Evolutionary conservation across 2,329 filamentous ascomycete species (phyloP).

Genomic region (Exophiala viscosa): DNA sequence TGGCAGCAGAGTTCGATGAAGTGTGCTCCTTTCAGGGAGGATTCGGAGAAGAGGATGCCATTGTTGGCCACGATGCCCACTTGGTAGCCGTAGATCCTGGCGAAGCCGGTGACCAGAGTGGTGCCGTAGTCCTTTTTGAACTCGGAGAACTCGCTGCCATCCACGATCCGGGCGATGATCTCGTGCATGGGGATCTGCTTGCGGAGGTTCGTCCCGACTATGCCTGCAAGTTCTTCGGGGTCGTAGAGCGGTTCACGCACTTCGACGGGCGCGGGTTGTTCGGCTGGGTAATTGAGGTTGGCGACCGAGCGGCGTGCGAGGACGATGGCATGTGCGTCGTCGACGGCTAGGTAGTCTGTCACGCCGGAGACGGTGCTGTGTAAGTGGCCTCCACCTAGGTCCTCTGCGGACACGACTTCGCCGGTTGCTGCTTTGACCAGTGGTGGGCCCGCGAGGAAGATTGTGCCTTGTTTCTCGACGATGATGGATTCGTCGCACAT

Average conservation of each 20-base stretch:
- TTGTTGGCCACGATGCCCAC: constrained; percentile 96
- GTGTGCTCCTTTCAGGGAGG: constrained; percentile 88
- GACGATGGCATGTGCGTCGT: constrained; percentile 86
- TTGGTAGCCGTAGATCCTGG: constrained; percentile 79
- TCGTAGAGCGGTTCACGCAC: constrained; percentile 77
- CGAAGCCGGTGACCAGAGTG: constrained; percentile 89
- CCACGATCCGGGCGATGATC: constrained; percentile 87
- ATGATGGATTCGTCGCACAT: constrained; percentile 99
- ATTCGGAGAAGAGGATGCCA: constrained; percentile 87
- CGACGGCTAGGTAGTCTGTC: constrained; percentile 89
- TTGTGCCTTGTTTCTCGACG: constrained; percentile 90
- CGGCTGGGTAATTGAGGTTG: constrained; percentile 82
- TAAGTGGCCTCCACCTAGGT: constrained; percentile 82
- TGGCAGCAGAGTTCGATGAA: constrained; percentile 94
- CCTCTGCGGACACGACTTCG: constrained; percentile 84
- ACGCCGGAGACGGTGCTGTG: constrained; percentile 90
- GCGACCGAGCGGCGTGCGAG: constrained; percentile 77
- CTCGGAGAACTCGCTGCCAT: constrained; percentile 83
- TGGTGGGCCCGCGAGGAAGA: constrained; percentile 91
- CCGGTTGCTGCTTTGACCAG: constrained; percentile 95
- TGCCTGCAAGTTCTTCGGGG: constrained; percentile 74
- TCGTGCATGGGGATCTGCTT: constrained; percentile 82
- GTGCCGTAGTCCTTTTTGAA: constrained; percentile 91
- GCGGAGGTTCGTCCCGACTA: constrained; percentile 85
- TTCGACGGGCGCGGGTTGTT: constrained; percentile 34